phyloP scores from a whole-genome alignment of 441 rosid species.

The Hypseocharis bilobata region DNA sequence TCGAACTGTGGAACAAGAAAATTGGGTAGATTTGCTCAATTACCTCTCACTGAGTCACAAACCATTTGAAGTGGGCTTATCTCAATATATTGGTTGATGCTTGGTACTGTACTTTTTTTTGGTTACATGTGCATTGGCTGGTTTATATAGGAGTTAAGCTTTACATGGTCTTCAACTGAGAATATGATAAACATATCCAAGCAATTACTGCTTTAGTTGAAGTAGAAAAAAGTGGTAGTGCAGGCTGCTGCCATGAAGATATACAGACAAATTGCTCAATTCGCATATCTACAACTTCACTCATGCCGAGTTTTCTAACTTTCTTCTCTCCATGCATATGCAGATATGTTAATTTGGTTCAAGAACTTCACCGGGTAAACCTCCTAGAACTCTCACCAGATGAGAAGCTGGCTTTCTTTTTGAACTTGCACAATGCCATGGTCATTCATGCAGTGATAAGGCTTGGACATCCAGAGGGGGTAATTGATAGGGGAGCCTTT shows the following conservation, averaged over 20 bases:
- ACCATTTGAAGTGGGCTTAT: no score
- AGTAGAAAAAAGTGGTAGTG: no score
- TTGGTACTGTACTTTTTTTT: no score
- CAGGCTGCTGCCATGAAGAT: no score
- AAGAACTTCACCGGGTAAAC: constrained; percentile 70
- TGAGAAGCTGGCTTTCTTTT: constrained; percentile 65
- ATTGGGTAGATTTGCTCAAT: no score
- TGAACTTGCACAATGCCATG: constrained; percentile 86
- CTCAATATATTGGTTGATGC: no score
- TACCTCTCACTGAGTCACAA: no score
- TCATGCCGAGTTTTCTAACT: not conserved
- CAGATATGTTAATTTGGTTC: constrained; percentile 60
- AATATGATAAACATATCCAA: no score
- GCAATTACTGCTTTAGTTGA: no score
- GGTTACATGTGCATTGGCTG: not conserved
- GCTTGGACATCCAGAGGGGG: constrained; percentile 52
- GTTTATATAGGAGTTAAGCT: no score
- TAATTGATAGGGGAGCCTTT: constrained; percentile 54
- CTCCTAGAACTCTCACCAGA: constrained; percentile 36
- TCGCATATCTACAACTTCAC: not conserved
- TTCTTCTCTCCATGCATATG: not conserved
- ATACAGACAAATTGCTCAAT: not conserved
- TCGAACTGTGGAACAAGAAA: no score
- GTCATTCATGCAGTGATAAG: constrained; percentile 74
- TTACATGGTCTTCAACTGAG: no score